Evolutionary conservation across 331 rosid species (phyloP), one percentile per base, ranked within the genome.

Genomic region (Quercus tomentella): DNA sequence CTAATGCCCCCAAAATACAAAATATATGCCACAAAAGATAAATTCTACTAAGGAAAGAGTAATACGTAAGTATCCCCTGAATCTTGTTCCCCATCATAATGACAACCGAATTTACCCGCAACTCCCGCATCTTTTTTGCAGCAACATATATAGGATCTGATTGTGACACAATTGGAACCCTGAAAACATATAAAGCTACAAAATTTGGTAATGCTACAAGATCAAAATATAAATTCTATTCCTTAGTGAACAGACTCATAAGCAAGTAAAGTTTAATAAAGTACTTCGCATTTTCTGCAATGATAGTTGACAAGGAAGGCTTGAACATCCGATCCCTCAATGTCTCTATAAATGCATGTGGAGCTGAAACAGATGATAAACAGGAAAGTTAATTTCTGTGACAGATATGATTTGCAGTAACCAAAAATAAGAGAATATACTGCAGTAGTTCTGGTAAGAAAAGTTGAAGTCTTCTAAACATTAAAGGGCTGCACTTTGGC

Each of bases 291-390:
- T 84, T 87, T 83, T 95, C 99, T 37, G 84, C 78, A 66, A 95
- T 77, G 69, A 95, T 83, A 71, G 96, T 86, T 75, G 99, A 88
- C 84, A 95, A 69, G 69, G 99, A 89, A 52, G 99, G 98, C 87
- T 89, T 93, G 88, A 95, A 95, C 97, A 95, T 91, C 77, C 89
- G 96, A 80, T 95, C 99, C 91, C 97, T 93, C 87, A 95, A 54
- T 58, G 97, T 93, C 72, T 95, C 99, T 56, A 95, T 72, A 87
- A 95, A 93, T 49, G 98, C 97, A 89, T 82, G 82, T 52, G 98
- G 90, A 85, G 86, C 98, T 95, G 96, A 71, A 52, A 83, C 70
- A 79, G 76, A 85, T 56, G 35, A 25, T 31, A 31, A 66, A 16
- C 18, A n/a, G 63, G 28, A 6, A 17, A 33, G 4, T 75, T 67